A percentile compares a stretch with the other conserved stretches of the same genome.
phyloP scores from a whole-genome alignment of 805 yeast genomes.

The Dipodascus albidus region DNA sequence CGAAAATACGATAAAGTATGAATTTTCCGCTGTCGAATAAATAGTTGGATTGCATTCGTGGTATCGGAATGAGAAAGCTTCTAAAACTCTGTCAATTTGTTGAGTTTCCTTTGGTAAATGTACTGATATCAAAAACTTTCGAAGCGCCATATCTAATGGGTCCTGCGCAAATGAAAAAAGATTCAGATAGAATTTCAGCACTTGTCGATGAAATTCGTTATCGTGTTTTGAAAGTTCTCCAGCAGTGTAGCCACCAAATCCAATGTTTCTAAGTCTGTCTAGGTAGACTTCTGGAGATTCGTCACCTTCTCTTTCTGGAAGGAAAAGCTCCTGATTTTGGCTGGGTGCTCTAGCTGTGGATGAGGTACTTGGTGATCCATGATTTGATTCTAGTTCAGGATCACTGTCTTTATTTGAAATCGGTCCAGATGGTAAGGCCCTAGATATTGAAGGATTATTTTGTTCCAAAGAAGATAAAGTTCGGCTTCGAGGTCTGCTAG shows the following conservation, averaged over 20 bases:
- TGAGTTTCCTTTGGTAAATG: slow-evolving; percentile 64
- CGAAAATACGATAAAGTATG: slow-evolving; percentile 53
- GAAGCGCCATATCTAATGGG: slow-evolving; percentile 55
- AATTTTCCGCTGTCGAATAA: slow-evolving; percentile 36
- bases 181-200: slow-evolving; percentile 22
- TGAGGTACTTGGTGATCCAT: not conserved
- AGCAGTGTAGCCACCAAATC: slow-evolving; percentile 14
- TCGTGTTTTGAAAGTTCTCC: slow-evolving; percentile 25
- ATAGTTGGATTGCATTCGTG: slow-evolving; percentile 31
- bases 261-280: slow-evolving; percentile 18
- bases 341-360: not conserved
- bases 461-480: not conserved
- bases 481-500: not conserved
- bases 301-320: slow-evolving; percentile 15
- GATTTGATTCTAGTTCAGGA: not conserved
- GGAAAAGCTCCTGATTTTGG: not conserved
- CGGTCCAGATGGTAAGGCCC: not conserved
- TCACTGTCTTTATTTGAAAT: not conserved
- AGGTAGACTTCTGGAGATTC: slow-evolving; percentile 27
- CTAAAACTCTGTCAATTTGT: slow-evolving; percentile 60
- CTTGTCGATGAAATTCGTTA: slow-evolving; percentile 18
- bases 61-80: slow-evolving; percentile 44
- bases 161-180: slow-evolving; percentile 39
- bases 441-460: not conserved
- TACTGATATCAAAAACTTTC: slow-evolving; percentile 45